A percentile compares a stretch with the other conserved stretches of the same genome.
phyloP scores from a whole-genome alignment of 495 filamentous ascomycete species.

The Neurospora sp. region DNA sequence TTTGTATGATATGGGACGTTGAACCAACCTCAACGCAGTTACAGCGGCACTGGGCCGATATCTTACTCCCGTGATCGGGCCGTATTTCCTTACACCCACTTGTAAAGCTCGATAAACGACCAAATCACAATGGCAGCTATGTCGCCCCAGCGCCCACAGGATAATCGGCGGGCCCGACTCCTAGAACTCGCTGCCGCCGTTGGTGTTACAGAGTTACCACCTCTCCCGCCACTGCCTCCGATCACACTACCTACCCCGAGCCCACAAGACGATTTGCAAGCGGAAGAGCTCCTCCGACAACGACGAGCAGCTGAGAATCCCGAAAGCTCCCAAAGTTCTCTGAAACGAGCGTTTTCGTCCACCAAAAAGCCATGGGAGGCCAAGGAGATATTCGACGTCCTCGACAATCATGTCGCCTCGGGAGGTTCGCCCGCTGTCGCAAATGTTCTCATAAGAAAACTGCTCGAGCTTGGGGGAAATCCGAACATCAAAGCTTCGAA shows the following conservation, averaged over 20 bases:
- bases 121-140: constrained; percentile 8
- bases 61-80: not conserved
- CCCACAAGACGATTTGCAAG: constrained; percentile 28
- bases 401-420: constrained; percentile 30
- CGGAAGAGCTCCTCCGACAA: constrained; percentile 36
- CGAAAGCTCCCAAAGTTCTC: constrained; percentile 21
- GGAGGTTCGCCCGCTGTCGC: constrained; percentile 35
- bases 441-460: constrained; percentile 35
- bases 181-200: constrained; percentile 26
- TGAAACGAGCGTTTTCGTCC: constrained; percentile 35
- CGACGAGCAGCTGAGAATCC: constrained; percentile 22
- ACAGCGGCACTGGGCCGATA: not conserved
- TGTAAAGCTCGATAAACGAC: not conserved
- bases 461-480: constrained; percentile 31
- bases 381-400: constrained; percentile 35
- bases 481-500: constrained; percentile 25
- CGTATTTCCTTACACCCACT: not conserved
- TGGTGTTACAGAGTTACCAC: constrained; percentile 19
- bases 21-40: not conserved
- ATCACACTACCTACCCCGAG: constrained; percentile 15
- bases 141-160: constrained; percentile 7
- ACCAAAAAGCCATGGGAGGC: constrained; percentile 39
- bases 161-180: constrained; percentile 25
- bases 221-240: constrained; percentile 14
- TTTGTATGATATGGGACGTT: not conserved